A percentile compares a stretch with the other conserved stretches of the same genome.
These are phyloP conservation scores for Colletotrichum plurivorum DNA, from an alignment of 2,329 filamentous ascomycete genomes.

Conservation along the genomic window DNA sequence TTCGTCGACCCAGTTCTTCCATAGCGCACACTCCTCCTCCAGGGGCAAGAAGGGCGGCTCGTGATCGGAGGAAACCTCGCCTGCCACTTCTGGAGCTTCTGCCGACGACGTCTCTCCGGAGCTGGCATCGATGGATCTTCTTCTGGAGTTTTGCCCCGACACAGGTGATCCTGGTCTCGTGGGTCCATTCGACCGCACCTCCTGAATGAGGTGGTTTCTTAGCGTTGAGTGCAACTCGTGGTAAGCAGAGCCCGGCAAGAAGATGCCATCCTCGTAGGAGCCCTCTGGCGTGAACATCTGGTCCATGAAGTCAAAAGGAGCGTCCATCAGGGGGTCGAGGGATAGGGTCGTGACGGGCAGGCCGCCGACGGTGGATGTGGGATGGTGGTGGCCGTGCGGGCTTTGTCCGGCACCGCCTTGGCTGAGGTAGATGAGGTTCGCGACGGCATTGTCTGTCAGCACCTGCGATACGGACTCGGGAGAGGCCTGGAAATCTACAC, in stretches of 20 bases:
- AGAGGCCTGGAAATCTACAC: conserved; percentile 26
- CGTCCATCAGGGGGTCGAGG: conserved; percentile 33
- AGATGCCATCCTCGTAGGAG: conserved; percentile 57
- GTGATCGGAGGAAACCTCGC: conserved; percentile 34
- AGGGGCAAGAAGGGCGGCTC: conserved; percentile 41
- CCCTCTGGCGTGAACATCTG: conserved; percentile 52
- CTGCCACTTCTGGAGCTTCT: conserved; percentile 8
- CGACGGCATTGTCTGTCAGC: conserved; percentile 51
- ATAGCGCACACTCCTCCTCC: conserved; percentile 52
- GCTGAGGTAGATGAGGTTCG: conserved; percentile 52
- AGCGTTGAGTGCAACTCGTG: conserved; percentile 61
- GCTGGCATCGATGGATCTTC: conserved; percentile 16
- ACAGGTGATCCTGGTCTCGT: conserved; percentile 44
- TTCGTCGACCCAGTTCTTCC: conserved; percentile 59
- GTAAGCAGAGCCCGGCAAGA: conserved; percentile 62
- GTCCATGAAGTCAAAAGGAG: conserved; percentile 39
- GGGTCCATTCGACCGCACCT: conserved; percentile 56
- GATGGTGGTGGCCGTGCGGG: conserved; percentile 1
- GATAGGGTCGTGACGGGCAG: conserved; percentile 29
- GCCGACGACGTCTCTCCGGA: conserved; percentile 17
- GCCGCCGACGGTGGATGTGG: conserved; percentile 1
- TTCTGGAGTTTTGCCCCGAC: conserved; percentile 19
- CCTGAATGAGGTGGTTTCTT: conserved; percentile 60
- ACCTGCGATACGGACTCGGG: conserved; percentile 46
- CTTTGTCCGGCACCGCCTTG: conserved; percentile 45